Base-by-base conservation (phyloP, 1,284 basidiomycete genomes). In the Apiotrichum gracile region DNA sequence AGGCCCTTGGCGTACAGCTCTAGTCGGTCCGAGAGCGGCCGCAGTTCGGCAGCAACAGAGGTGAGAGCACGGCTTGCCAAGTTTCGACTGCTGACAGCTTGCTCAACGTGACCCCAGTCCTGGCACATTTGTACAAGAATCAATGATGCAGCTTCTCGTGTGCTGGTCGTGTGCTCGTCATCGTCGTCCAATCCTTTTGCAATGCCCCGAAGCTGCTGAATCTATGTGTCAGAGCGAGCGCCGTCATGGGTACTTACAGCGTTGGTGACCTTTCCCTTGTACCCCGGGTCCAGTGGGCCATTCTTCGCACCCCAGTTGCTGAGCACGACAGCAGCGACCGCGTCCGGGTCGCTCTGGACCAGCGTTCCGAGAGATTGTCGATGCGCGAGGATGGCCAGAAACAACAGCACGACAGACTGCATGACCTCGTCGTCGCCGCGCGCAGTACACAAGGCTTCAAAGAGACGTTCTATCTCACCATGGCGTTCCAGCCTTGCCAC, bases 391-490 rank as follows among this genome's bases (percentile, higher is more conserved):
- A 60, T 52, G 9, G 47, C 60, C 10, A 68, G 57, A 35, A 62
- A 68, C 5, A 72, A 43, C 3, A 70, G 54, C 34, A 62, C 64
- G 0, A 60, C 54, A 2, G 59, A 45, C 24, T 61, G 55, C 61
- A 71, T 64, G 16, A 64, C 43, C 54, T 67, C 65, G 38, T 64
- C 67, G 14, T 54, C 56, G 1, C 51, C 55, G 13, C 57, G 39
- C 6, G 60, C 63, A 3, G 31, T 35, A 13, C 49, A 33, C 17
- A 68, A 57, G 22, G 50, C 57, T 22, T 59, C 52, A 58, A 67
- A 74, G 10, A 72, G 55, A 12, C 46, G 50, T 35, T 72, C 73
- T 0, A 61, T 61, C 48, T 73, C 66, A 16, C 68, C 72, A 37
- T 70, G 72, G 6, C 69, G 52, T 22, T 63, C 59, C 45, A 73